Evolutionary conservation across 345 rosid species (phyloP).

Genomic region (Moricandia moricandioides): DNA sequence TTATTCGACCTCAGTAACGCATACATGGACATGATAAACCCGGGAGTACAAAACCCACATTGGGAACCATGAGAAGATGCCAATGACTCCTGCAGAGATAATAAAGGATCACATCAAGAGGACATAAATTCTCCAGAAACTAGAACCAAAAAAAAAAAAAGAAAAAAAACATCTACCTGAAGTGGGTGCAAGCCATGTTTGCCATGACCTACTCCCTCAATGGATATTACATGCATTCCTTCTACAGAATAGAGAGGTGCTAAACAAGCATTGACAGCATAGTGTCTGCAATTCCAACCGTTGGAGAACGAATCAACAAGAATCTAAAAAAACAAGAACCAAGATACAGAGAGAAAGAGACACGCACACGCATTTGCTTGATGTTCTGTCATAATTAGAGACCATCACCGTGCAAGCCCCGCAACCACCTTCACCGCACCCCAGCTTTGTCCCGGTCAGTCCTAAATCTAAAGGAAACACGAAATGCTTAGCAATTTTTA

Average conservation of each 20-base stretch:
- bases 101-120: not conserved
- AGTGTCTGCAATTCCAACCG: constrained; percentile 68
- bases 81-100: constrained; percentile 71
- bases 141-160: no score
- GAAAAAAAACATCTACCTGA: no score
- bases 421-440: constrained; percentile 99
- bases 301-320: constrained; percentile 4
- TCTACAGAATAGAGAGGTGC: constrained; percentile 94
- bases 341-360: constrained; percentile 27
- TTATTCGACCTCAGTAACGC: constrained; percentile 73
- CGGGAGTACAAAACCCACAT: constrained; percentile 99
- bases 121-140: constrained; percentile 2
- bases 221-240: constrained; percentile 96
- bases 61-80: constrained; percentile 86
- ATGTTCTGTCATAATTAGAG: constrained; percentile 53
- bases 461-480: constrained; percentile 51
- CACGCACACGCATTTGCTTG: constrained; percentile 81
- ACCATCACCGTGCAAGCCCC: constrained; percentile 98
- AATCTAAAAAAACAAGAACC: no score
- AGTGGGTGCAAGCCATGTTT: constrained; percentile 83
- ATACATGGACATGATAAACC: constrained; percentile 94
- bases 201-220: constrained; percentile 84
- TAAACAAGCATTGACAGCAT: constrained; percentile 93
- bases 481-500: not conserved
- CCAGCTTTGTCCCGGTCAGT: constrained; percentile 89